Evolutionary conservation across 2,329 filamentous ascomycete species (phyloP), one percentile per base, ranked within the genome.

Genomic region (Neopestalotiopsis sp.): DNA sequence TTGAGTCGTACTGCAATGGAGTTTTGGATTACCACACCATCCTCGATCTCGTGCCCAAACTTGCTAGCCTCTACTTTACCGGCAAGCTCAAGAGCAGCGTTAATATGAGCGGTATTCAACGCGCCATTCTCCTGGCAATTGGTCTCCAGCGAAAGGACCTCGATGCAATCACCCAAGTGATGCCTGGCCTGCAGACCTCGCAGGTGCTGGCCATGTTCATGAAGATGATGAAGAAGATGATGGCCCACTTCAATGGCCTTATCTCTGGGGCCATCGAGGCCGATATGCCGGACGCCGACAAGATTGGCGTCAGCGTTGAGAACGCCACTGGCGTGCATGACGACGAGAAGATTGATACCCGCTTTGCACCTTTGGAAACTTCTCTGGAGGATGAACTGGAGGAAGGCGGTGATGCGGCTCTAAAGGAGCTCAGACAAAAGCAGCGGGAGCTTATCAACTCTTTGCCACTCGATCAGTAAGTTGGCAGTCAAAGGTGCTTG

Each of bases 21-120:
- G 93, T 98, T 87, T 90, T 99, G 57, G 97, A 99, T 81, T 97
- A 98, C 84, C 97, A 98, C 77, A 95, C 98, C 74, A 96, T 99
- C 67, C 88, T 98, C 34, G 97, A 99, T 78, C 89, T 99, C 76
- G 86, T 99, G 68, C 96, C 96, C 0, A 88, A 86, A 1, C 90
- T 99, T 71, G 92, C 96, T 1, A 86, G 86, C 30, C 88, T 97
- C 32, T 98, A 95, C 84, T 99, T 99, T 81, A 90, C 89, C 0
- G 93, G 94, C 62, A 89, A 91, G 10, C 84, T 98, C 20, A 89
- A 87, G 74, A 81, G 83, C 45, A 84, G 85, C 64, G 86, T 97
- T 74, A 91, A 88, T 67, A 85, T 99, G 67, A 92, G 89, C 4
- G 91, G 92, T n/a, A 87, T 98, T 1, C 95, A 99, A 79, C 90